Percentiles rank a stretch among this genome's conserved stretches.
Conservation (phyloP, 768 basidiomycete genomes). For the Boletus reticuloceps region DNA sequence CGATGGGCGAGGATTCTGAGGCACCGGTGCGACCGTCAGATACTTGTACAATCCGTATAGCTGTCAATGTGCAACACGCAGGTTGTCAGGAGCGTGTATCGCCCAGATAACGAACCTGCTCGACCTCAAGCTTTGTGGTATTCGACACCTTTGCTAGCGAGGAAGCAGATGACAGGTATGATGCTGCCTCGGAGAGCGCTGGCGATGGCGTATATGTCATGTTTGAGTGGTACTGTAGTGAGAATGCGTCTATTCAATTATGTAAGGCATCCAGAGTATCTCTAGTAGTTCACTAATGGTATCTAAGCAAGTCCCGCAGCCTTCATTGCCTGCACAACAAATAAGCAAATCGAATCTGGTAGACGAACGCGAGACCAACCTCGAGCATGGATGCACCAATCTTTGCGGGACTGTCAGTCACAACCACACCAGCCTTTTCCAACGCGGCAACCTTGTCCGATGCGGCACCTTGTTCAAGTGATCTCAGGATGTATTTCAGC, state of each 20-base stretch:
- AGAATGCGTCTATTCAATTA: constrained; percentile 32
- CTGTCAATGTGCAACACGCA: constrained; percentile 41
- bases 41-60: constrained; percentile 85
- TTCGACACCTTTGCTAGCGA: constrained; percentile 56
- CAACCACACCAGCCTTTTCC: constrained; percentile 87
- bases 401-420: constrained; percentile 94
- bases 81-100: constrained; percentile 16
- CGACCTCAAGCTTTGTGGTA: constrained; percentile 73
- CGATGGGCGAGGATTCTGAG: constrained; percentile 60
- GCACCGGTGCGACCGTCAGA: constrained; percentile 56
- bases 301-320: constrained; percentile 66
- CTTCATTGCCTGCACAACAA: constrained; percentile 62
- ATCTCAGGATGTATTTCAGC: background rate
- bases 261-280: constrained; percentile 26
- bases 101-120: constrained; percentile 18
- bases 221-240: background rate
- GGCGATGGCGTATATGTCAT: constrained; percentile 36
- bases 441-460: constrained; percentile 91
- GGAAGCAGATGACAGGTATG: constrained; percentile 57
- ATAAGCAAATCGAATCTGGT: constrained; percentile 3
- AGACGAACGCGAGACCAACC: constrained; percentile 42
- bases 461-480: constrained; percentile 64
- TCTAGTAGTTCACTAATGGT: constrained; percentile 14
- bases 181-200: constrained; percentile 57
- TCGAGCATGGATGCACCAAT: constrained; percentile 89